Conservation (phyloP, 169 alveolate species). For the Eimeria praecox region DNA sequence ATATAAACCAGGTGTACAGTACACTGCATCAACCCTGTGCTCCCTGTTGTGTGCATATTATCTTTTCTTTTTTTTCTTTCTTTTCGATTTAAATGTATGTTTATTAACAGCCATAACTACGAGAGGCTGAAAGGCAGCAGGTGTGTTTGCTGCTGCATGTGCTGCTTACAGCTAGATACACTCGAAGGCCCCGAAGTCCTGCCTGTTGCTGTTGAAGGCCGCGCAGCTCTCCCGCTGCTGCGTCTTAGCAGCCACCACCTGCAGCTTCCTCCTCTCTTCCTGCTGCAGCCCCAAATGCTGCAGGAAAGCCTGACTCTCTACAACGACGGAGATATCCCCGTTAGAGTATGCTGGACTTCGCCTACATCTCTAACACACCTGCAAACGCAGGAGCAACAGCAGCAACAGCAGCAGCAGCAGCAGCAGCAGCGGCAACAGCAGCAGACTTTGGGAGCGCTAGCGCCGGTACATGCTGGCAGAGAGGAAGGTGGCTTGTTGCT, state of each 20-base stretch:
- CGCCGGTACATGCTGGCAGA: neutral
- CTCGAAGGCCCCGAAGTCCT: neutral
- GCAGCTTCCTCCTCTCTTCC: conserved; percentile 51
- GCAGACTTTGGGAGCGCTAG: neutral
- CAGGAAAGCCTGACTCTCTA: conserved; percentile 31
- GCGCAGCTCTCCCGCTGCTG: neutral
- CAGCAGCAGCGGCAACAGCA: neutral
- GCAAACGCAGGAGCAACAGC: neutral
- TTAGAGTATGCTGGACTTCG: neutral
- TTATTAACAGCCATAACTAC: too few species aligned
- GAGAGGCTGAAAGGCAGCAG: neutral
- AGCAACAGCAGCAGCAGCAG: conserved; percentile 25
- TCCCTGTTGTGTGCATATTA: neutral
- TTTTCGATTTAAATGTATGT: too few species aligned
- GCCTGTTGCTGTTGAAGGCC: neutral
- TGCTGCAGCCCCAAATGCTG: conserved; percentile 42
- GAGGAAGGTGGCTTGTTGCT: conserved; percentile 16
- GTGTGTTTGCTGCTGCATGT: neutral
- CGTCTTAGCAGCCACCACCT: conserved; percentile 49
- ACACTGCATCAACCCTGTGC: too few species aligned
- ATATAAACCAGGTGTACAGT: neutral
- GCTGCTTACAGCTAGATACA: conserved; percentile 20
- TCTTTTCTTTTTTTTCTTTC: too few species aligned
- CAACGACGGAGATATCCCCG: conserved; percentile 49
- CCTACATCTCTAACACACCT: neutral